Base-by-base conservation (phyloP, 768 basidiomycete species). In the Russula dissimulans region DNA sequence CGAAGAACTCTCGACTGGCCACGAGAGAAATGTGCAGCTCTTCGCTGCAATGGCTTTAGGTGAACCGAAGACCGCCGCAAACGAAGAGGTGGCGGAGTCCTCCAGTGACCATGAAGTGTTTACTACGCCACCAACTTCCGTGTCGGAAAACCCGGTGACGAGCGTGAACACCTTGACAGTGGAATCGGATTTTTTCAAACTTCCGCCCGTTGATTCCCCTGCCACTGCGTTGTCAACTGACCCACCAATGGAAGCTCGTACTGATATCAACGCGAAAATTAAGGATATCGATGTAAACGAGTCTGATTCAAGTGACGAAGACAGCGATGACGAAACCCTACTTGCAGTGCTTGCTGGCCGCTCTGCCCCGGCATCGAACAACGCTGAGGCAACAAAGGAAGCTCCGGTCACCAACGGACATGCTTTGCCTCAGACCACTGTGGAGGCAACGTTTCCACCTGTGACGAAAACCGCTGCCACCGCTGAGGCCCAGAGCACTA, bases 201-300 rank as follows among this genome's bases (percentile, higher is more conserved):
- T 59, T 46, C 41, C 67, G 42, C 41, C 59, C 5, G 15, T 43
- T 29, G 41, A 36, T 26, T 31, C 44, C 18, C 50, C 63, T 26
- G 46, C 60, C n/a, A 38, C 53, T 8, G 54, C 52, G 44, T 53
- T 55, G 4, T 44, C 54, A 15, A 50, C 48, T 17, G 64, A 54
- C 17, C 57, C 18, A n/a, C 48, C 48, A 12, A n/a, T 1, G 22
- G 66, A 43, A 22, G 15, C 48, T 22, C 52, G 51, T 39, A 84
- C 83, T 0, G 82, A 87, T 60, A 69, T 89, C 14, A 73, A 69
- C 6, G 65, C 78, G n/a, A 70, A 75, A 46, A 72, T 85, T 11
- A 79, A 81, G 58, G 85, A 89, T 48, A 67, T 89, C 57, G 84
- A 84, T 18, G 71, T 76, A 10, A 71, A 80, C 3, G 84, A 82